phyloP scores from a whole-genome alignment of 2,329 filamentous ascomycete species.

The Diplocarpon rosae region DNA sequence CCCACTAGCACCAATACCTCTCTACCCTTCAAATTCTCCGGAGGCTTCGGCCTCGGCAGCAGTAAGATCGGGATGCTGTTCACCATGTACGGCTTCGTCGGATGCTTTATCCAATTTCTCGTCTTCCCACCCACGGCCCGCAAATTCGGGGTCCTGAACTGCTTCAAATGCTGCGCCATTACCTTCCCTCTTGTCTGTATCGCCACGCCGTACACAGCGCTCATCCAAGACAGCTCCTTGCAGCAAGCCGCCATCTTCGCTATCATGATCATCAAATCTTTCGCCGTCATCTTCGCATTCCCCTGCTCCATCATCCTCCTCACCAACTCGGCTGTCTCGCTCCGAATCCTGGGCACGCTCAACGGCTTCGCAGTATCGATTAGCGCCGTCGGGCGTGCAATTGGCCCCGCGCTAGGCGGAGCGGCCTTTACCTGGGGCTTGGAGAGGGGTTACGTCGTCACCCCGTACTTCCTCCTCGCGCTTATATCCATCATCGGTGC shows the following conservation, averaged over 20 bases:
- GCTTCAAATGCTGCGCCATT: conserved; percentile 56
- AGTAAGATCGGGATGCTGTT: conserved; percentile 76
- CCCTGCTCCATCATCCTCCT: conserved; percentile 83
- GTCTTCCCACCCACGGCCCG: conserved; percentile 71
- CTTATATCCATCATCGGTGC: conserved; percentile 52
- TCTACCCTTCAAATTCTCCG: conserved; percentile 70
- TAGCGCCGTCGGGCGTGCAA: conserved; percentile 66
- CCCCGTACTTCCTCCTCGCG: conserved; percentile 73
- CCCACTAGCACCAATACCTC: conserved; percentile 43
- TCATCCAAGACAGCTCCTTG: conserved; percentile 36
- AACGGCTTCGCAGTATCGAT: conserved; percentile 85
- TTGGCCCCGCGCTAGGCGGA: conserved; percentile 67
- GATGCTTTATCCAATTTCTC: conserved; percentile 76
- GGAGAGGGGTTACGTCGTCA: conserved; percentile 61
- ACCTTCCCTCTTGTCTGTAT: conserved; percentile 68
- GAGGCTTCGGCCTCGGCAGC: conserved; percentile 66
- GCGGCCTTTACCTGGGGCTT: conserved; percentile 66
- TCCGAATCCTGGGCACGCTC: conserved; percentile 72
- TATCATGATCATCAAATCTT: conserved; percentile 64
- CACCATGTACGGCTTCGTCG: conserved; percentile 68
- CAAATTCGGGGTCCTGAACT: conserved; percentile 61
- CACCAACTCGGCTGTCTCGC: conserved; percentile 70
- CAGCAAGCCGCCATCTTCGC: conserved; percentile 54
- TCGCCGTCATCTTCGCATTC: conserved; percentile 73
- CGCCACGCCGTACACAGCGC: conserved; percentile 67